These are phyloP conservation scores for Blastocystis sp. DNA, from an alignment of 352 stramenopile genomes.

Conservation along the genomic window DNA sequence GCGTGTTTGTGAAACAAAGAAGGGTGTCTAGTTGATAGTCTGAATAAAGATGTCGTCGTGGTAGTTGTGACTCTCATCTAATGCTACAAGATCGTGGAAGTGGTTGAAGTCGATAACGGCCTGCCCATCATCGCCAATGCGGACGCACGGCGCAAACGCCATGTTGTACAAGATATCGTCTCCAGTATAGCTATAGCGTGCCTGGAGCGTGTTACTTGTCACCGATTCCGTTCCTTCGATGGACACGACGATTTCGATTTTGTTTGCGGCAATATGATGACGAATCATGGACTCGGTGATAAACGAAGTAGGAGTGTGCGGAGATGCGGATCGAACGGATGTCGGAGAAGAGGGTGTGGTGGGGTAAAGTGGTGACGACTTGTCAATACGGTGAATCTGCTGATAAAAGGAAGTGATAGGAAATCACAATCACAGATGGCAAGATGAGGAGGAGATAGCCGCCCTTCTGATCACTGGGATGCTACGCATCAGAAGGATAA, in stretches of 20 bases:
- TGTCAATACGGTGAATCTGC: conserved; percentile 57
- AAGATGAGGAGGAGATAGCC: conserved; percentile 42
- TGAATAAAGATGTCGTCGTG: conserved; percentile 61
- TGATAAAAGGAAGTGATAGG: not conserved
- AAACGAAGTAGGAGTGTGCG: not conserved
- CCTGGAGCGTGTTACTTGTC: conserved; percentile 37
- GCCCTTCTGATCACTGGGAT: conserved; percentile 15
- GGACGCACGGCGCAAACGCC: conserved; percentile 35
- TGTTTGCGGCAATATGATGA: not conserved
- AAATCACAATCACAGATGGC: not conserved
- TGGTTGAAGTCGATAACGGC: conserved; percentile 60
- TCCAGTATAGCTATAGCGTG: conserved; percentile 42
- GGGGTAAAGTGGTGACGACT: conserved; percentile 22
- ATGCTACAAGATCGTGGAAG: conserved; percentile 28
- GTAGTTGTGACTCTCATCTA: conserved; percentile 14
- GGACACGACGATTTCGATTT: conserved; percentile 53
- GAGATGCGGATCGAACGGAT: no score
- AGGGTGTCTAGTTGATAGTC: conserved; percentile 19
- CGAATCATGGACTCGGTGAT: conserved; percentile 39
- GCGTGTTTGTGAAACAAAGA: conserved; percentile 27
- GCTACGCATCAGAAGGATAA: not conserved
- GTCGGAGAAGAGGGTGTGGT: not conserved
- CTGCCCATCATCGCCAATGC: conserved; percentile 28
- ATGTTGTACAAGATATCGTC: conserved; percentile 51
- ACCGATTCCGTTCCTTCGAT: conserved; percentile 61